Percentiles rank a stretch among this genome's conserved stretches.
These are phyloP conservation scores for Paraleonurus japonicus DNA, from an alignment of 257 asterid genomes.

Conservation along the genomic window DNA sequence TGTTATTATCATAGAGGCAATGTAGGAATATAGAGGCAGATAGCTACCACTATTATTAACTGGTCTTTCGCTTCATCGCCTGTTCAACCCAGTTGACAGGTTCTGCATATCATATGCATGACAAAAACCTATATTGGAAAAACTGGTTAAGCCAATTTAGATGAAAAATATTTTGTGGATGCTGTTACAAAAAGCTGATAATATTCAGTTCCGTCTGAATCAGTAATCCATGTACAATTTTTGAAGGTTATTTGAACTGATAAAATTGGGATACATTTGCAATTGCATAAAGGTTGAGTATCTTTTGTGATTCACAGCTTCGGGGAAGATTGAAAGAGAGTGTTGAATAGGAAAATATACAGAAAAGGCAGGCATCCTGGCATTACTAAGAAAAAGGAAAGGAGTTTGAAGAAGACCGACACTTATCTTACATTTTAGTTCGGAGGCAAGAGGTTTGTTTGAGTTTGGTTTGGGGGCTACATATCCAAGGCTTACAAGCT, in stretches of 20 bases:
- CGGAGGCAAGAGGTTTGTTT: no score
- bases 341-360: conserved; percentile 47
- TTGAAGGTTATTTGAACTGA: neutral
- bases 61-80: no score
- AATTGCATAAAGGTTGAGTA: neutral
- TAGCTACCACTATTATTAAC: no score
- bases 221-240: conserved; percentile 42
- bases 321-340: conserved; percentile 71
- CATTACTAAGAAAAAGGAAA: conserved; percentile 23
- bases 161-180: conserved; percentile 4
- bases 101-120: no score
- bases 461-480: no score
- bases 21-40: no score
- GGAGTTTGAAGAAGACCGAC: no score
- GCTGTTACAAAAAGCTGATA: conserved; percentile 63
- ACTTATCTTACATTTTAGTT: no score
- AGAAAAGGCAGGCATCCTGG: conserved; percentile 43
- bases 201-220: conserved; percentile 55
- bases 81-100: no score
- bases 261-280: neutral
- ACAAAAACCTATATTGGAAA: no score
- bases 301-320: conserved; percentile 51
- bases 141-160: neutral
- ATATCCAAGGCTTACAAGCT: no score
- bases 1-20: no score